Evolutionary conservation across 257 asterid genomes (phyloP).

Genomic region (Solanum arcanum): DNA sequence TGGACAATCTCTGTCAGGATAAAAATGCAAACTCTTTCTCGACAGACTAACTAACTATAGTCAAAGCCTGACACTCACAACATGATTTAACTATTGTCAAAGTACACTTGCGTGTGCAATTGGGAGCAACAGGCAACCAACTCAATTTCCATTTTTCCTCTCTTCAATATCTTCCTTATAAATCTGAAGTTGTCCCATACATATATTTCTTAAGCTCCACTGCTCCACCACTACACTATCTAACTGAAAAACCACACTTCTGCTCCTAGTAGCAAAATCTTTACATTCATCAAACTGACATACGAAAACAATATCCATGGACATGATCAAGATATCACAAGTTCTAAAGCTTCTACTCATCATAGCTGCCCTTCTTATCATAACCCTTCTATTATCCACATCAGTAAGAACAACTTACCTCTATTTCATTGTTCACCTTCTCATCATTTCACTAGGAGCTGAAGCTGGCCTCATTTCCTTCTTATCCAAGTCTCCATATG

Average conservation of each 20-base stretch:
- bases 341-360: conserved; percentile 15
- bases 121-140: not conserved
- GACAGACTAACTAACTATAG: not conserved
- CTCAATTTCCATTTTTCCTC: not conserved
- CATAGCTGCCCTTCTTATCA: conserved; percentile 22
- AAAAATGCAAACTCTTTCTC: not conserved
- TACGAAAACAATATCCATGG: not conserved
- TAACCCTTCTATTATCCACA: conserved; percentile 30
- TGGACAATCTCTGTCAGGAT: not conserved
- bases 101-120: too few species aligned
- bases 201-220: not conserved
- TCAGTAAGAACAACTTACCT: conserved; percentile 33
- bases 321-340: conserved; percentile 20
- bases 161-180: not conserved
- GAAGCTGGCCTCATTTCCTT: conserved; percentile 46
- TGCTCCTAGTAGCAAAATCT: not conserved
- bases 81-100: not conserved
- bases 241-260: not conserved
- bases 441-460: conserved; percentile 41
- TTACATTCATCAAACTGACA: not conserved
- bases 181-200: not conserved
- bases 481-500: not conserved
- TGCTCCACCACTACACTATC: not conserved
- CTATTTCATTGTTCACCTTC: conserved; percentile 37
- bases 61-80: not conserved